phyloP scores from a whole-genome alignment of 345 rosid genomes.

The Rhodamnia argentea region DNA sequence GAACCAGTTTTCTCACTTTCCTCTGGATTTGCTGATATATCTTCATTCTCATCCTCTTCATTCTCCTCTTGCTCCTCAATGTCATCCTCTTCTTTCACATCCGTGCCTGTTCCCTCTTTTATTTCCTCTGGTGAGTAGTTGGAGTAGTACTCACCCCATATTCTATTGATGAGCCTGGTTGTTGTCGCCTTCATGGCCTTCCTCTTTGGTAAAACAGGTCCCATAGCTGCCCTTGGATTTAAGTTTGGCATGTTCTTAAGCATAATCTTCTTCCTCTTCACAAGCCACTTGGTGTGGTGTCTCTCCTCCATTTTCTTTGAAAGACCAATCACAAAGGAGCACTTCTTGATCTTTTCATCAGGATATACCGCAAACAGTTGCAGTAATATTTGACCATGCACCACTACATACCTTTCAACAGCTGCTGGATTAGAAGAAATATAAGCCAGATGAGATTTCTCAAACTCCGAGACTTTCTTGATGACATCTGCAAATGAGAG shows the following conservation, averaged over 20 bases:
- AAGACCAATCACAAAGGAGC: slow-evolving; percentile 54
- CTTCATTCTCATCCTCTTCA: slow-evolving; percentile 37
- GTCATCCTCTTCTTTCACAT: slow-evolving; percentile 29
- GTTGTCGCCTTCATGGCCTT: slow-evolving; percentile 83
- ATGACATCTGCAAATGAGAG: slow-evolving; percentile 55
- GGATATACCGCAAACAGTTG: slow-evolving; percentile 68
- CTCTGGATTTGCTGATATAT: slow-evolving; percentile 7
- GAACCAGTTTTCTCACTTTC: slow-evolving; percentile 7
- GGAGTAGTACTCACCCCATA: slow-evolving; percentile 82
- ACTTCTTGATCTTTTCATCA: slow-evolving; percentile 28
- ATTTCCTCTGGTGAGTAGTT: slow-evolving; percentile 41
- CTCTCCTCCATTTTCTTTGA: slow-evolving; percentile 56
- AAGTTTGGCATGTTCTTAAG: slow-evolving; percentile 29
- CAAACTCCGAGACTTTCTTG: slow-evolving; percentile 36
- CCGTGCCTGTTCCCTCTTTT: slow-evolving; percentile 16
- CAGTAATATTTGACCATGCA: slow-evolving; percentile 69
- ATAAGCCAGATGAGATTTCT: slow-evolving; percentile 35
- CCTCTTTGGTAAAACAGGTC: slow-evolving; percentile 33
- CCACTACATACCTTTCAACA: slow-evolving; percentile 66
- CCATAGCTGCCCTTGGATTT: slow-evolving; percentile 59
- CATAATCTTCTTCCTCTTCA: slow-evolving; percentile 48
- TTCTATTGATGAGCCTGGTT: slow-evolving; percentile 62
- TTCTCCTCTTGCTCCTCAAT: slow-evolving; percentile 31
- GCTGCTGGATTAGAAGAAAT: slow-evolving; percentile 50
- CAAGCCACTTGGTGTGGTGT: slow-evolving; percentile 74